A percentile compares a stretch with the other conserved stretches of the same genome.
Conservation (phyloP, 805 yeast genomes). For the Ogataea methylovora region DNA sequence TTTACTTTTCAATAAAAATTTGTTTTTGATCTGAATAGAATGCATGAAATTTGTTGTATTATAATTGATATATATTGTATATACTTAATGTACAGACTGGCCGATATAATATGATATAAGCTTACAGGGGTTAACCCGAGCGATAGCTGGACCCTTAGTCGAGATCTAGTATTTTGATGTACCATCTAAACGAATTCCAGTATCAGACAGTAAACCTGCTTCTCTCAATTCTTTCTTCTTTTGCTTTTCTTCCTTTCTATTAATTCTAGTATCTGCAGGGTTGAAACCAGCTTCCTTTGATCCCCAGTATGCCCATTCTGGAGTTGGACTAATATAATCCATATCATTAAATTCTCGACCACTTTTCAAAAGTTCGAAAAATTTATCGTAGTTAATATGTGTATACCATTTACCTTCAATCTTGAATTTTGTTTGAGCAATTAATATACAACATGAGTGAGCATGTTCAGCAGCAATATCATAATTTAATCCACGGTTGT, state of each 20-base stretch:
- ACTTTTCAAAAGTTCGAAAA: slow-evolving; percentile 58
- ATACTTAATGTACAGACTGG: no score
- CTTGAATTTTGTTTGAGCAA: slow-evolving; percentile 69
- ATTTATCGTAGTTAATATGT: slow-evolving; percentile 75
- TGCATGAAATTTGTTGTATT: no score
- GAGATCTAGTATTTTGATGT: not conserved
- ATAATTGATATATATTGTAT: no score
- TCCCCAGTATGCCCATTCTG: slow-evolving; percentile 89
- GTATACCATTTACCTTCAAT: slow-evolving; percentile 77
- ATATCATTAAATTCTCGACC: slow-evolving; percentile 67
- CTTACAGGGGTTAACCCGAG: no score
- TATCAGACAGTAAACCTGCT: not conserved
- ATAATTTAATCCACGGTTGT: slow-evolving; percentile 60
- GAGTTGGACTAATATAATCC: slow-evolving; percentile 78
- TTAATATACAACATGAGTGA: slow-evolving; percentile 84
- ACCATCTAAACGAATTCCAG: not conserved
- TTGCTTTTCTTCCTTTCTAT: slow-evolving; percentile 53
- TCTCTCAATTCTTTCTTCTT: slow-evolving; percentile 27
- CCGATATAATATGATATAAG: no score
- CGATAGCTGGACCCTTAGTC: no score
- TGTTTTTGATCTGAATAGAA: no score
- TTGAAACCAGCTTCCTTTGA: slow-evolving; percentile 81
- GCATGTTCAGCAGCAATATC: slow-evolving; percentile 94
- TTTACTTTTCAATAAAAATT: no score
- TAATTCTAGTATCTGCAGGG: slow-evolving; percentile 71